These are phyloP conservation scores for Fusarium camptoceras DNA, from an alignment of 2,329 filamentous ascomycete species.

Conservation along the genomic window DNA sequence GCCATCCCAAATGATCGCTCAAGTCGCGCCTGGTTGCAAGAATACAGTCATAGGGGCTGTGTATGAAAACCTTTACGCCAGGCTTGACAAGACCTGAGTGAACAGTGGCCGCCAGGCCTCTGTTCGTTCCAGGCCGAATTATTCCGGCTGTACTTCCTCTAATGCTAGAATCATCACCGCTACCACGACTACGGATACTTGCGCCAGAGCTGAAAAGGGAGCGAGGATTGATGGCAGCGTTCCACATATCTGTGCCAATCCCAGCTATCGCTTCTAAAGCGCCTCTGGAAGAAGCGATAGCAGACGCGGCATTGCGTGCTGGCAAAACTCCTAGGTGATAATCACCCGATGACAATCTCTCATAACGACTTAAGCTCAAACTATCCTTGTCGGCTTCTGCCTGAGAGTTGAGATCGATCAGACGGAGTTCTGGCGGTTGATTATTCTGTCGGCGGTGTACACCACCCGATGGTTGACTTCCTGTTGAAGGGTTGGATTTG, in stretches of 20 bases:
- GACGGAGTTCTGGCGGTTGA: slow-evolving; percentile 85
- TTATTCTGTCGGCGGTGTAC: slow-evolving; percentile 80
- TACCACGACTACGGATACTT: slow-evolving; percentile 74
- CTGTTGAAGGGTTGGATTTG: slow-evolving; percentile 57
- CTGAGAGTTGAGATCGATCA: slow-evolving; percentile 90
- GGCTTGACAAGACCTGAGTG: slow-evolving; percentile 68
- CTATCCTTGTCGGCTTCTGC: slow-evolving; percentile 89
- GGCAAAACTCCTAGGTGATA: slow-evolving; percentile 91
- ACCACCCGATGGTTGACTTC: slow-evolving; percentile 72
- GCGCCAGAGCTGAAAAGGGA: slow-evolving; percentile 88
- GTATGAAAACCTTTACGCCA: slow-evolving; percentile 84
- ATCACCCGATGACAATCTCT: slow-evolving; percentile 86
- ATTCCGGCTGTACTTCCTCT: slow-evolving; percentile 54
- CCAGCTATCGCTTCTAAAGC: slow-evolving; percentile 81
- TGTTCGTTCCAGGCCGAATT: slow-evolving; percentile 45
- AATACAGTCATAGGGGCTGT: slow-evolving; percentile 97
- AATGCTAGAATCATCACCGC: slow-evolving; percentile 69
- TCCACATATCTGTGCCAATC: slow-evolving; percentile 83
- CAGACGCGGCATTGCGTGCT: slow-evolving; percentile 74
- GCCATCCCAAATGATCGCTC: slow-evolving; percentile 86
- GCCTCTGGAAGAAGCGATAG: slow-evolving; percentile 74
- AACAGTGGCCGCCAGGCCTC: slow-evolving; percentile 51
- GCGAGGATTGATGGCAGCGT: slow-evolving; percentile 88
- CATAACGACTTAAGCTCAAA: slow-evolving; percentile 86
- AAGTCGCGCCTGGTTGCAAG: slow-evolving; percentile 88